phyloP scores from a whole-genome alignment of 768 basidiomycete genomes.

The Galerina sulciceps region DNA sequence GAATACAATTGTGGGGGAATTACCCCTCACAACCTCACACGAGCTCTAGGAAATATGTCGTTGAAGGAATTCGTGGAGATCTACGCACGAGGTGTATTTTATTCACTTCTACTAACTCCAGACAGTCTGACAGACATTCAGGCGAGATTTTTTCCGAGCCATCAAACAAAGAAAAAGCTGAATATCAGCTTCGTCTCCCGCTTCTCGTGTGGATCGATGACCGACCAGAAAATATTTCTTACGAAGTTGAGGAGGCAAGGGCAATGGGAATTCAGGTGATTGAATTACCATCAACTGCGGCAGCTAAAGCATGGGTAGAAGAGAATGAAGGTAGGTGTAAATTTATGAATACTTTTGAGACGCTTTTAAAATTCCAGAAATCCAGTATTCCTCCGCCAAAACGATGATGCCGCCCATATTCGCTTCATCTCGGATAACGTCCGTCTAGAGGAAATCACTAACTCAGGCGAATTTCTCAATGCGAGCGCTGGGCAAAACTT shows the following conservation, averaged over 20 bases:
- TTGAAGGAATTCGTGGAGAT: conserved; percentile 16
- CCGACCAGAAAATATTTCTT: conserved; percentile 17
- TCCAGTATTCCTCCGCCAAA: conserved; percentile 25
- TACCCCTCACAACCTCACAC: conserved; percentile 19
- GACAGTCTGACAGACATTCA: neutral
- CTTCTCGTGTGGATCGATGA: conserved; percentile 35
- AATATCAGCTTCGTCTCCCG: neutral
- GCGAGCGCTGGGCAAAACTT: conserved; percentile 24
- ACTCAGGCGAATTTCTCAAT: conserved; percentile 11
- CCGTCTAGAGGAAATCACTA: conserved; percentile 20
- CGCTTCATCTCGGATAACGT: conserved; percentile 36
- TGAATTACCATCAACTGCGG: conserved; percentile 29
- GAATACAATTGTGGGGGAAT: conserved; percentile 25
- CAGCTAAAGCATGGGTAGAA: conserved; percentile 27
- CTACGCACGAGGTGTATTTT: conserved; percentile 2
- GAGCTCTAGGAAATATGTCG: conserved; percentile 15
- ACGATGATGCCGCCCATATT: conserved; percentile 22
- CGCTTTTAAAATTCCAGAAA: neutral
- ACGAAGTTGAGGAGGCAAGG: conserved; percentile 18
- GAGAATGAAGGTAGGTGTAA: conserved; percentile 23
- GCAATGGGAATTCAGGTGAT: conserved; percentile 24
- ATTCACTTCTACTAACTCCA: neutral
- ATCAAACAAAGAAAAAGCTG: neutral
- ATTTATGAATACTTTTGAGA: neutral
- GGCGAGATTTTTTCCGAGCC: neutral